These are phyloP conservation scores for Colletotrichum abscissum DNA, from an alignment of 2,329 filamentous ascomycete species.

Conservation along the genomic window DNA sequence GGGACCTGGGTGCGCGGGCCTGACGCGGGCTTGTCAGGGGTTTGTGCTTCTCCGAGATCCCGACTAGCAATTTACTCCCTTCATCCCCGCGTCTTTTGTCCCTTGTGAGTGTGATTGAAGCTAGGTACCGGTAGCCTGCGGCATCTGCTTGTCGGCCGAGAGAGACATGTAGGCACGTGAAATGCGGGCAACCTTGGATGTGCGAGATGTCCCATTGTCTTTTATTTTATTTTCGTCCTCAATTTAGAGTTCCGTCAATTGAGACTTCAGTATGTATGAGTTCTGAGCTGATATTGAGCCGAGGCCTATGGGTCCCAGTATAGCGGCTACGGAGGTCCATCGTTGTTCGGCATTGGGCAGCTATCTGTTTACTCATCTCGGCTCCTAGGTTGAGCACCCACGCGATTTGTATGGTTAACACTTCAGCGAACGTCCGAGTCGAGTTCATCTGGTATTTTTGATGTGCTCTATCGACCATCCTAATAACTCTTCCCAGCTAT, in stretches of 20 bases:
- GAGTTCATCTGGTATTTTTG: background rate
- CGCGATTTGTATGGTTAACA: background rate
- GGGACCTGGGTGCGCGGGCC: constrained; percentile 26
- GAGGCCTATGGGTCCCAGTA: constrained; percentile 9
- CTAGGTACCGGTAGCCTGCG: background rate
- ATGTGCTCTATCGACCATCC: background rate
- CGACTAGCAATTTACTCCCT: constrained; percentile 19
- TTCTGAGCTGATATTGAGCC: constrained; percentile 5
- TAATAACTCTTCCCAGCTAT: background rate
- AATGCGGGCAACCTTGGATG: constrained; percentile 18
- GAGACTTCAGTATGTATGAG: background rate
- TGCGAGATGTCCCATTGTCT: background rate
- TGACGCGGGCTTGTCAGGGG: constrained; percentile 34
- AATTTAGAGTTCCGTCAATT: constrained; percentile 16
- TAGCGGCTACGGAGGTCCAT: background rate
- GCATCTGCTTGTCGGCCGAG: constrained; percentile 14
- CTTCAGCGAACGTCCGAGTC: background rate
- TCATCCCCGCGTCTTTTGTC: constrained; percentile 31
- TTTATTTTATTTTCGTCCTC: constrained; percentile 5
- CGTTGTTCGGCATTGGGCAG: constrained; percentile 14
- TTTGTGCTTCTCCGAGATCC: constrained; percentile 29
- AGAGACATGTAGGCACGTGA: constrained; percentile 29
- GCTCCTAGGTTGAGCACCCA: background rate
- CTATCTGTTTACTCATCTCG: background rate
- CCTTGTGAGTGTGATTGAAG: background rate